Base-by-base conservation (phyloP, 106 monocot species). In the Allium sativum region DNA sequence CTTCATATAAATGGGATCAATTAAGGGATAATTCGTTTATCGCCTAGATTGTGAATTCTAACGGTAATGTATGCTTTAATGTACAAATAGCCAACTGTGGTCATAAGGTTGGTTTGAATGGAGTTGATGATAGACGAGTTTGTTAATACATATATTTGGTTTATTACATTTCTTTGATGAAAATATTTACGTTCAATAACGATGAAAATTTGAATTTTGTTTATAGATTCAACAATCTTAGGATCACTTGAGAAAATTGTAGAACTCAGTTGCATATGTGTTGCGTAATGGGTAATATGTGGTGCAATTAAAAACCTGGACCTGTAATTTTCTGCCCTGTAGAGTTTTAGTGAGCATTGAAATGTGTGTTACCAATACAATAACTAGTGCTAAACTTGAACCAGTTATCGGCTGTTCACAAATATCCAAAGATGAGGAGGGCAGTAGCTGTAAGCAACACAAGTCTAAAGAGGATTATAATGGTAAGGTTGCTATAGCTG, bases 121-220 rank as follows among this genome's bases (percentile, higher is more conserved):
- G 96, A 69, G 87, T 98, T 76, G 96, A 98, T 67, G 91, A 98
- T 82, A 91, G 96, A 10, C 84, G 96, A 6, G 88, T 98, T 31
- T 98, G 96, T 90, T 98, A 78, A 52, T 47, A 61, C 40, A 52
- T 6, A 31, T 6, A 66, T 48, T 14, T 53, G 6, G 15, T 18
- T 18, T 68, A 12, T 52, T 14, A 10, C 53, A 15, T n/a, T 65
- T 50, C 19, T 65, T 14, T 65, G 31, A 8, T 12, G 15, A 18
- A 42, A 7, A 54, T n/a, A n/a, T n/a, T n/a, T n/a, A n/a, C n/a
- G n/a, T n/a, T n/a, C n/a, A n/a, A n/a, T n/a, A n/a, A n/a, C n/a
- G n/a, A n/a, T n/a, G n/a, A n/a, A n/a, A n/a, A n/a, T n/a, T n/a
- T n/a, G n/a, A n/a, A n/a, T n/a, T n/a, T n/a, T n/a, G n/a, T 31